Conservation (phyloP, 2,329 filamentous ascomycete genomes). For the Colletotrichum neosansevieriae region DNA sequence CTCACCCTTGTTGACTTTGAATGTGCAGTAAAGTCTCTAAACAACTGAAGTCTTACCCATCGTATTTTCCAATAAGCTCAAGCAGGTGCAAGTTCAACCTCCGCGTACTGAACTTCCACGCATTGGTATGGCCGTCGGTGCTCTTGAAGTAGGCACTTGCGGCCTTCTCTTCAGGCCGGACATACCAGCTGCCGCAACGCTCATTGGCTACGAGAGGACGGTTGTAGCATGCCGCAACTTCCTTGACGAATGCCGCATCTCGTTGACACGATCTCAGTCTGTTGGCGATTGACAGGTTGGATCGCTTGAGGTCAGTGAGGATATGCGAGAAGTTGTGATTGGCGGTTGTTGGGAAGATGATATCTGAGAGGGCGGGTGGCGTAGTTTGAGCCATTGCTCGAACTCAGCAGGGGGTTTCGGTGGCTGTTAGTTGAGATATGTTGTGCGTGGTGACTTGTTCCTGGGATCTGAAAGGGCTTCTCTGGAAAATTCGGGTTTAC, state of each 20-base stretch:
- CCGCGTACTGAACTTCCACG: constrained; percentile 91
- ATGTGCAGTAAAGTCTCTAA: too few relatives aligned
- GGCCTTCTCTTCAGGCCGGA: constrained; percentile 71
- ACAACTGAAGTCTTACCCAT: constrained; percentile 71
- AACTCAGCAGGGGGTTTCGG: background rate
- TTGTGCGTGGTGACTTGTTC: background rate
- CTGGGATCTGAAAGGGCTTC: background rate
- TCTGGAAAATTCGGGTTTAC: constrained; percentile 6
- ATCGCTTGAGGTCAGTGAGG: constrained; percentile 79
- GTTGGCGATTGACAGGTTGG: constrained; percentile 83
- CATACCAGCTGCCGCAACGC: constrained; percentile 96
- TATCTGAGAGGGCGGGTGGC: constrained; percentile 50
- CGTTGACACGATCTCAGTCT: constrained; percentile 81
- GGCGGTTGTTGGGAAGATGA: constrained; percentile 64
- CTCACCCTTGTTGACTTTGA: background rate
- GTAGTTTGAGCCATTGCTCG: constrained; percentile 19
- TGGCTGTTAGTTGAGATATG: constrained; percentile 6
- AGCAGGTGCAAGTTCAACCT: constrained; percentile 88
- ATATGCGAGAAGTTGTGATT: constrained; percentile 76
- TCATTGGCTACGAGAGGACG: constrained; percentile 91
- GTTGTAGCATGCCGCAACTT: constrained; percentile 65
- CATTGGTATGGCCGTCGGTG: constrained; percentile 91
- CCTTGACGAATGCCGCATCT: constrained; percentile 80
- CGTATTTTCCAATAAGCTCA: constrained; percentile 71
- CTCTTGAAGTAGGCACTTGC: constrained; percentile 96